Base-by-base conservation (phyloP, 2,329 filamentous ascomycete genomes). In the Leptoxyphium fumago region DNA sequence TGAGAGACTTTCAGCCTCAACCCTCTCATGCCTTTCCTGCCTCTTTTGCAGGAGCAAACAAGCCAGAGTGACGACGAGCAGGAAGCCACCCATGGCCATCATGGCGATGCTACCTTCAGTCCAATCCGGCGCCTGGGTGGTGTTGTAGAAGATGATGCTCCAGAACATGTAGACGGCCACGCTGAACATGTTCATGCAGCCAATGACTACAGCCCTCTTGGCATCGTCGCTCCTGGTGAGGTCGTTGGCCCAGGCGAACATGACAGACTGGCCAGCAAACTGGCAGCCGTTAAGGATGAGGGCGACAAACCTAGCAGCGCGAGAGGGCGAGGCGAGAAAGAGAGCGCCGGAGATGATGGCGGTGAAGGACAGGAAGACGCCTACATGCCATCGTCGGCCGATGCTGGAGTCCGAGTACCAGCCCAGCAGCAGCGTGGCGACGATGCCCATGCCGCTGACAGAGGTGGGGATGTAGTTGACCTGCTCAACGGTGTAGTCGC, bases 211-310 rank as follows among this genome's bases (percentile, higher is more conserved):
- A 1, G 52, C 48, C 10, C 53, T 46, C 42, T 52, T 53, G 14
- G 53, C 53, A 30, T 55, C 53, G 29, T 55, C 53, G 11, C 46
- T 47, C 0, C 53, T 40, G 2, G 48, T 50, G 2, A 55, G 43
- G 18, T 55, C 53, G 21, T 55, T 55, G 11, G 53, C 53, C 52
- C 53, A 55, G 1, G 53, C 53, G 38, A 55, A 55, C 29, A 50
- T 49, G 3, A 55, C 51, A 0, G 52, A 53, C 43, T 55, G 53
- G 1, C 52, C 52, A 9, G 52, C 53, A 38, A 48, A 55, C 34
- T 55, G 53, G 32, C 46, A 52, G 28, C 52, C 53, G 29, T 55
- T 55, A 41, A 54, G 15, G 11, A 55, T 51, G 10, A 55, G 40
- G 4, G 53, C 53, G 4, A 49, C 52, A 32, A 54, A 55, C 26